Evolutionary conservation across 2,329 filamentous ascomycete genomes (phyloP), one percentile per base, ranked within the genome.

Genomic region (Alternaria arborescens): DNA sequence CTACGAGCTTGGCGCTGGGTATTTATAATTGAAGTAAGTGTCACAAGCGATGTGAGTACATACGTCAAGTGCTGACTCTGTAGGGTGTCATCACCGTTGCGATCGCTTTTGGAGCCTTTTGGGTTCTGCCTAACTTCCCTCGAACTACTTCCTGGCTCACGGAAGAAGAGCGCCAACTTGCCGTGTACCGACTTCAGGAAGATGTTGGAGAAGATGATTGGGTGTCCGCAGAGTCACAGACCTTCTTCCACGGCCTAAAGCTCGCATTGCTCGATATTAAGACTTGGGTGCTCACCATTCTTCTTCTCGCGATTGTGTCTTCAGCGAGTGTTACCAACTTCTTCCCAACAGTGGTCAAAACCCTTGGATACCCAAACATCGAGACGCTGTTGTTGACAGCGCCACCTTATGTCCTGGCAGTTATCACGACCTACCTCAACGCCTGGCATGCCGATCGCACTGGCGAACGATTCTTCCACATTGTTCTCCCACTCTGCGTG

Each of bases 381-480:
- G 76, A 80, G 14, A 88, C 87, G 0, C 78, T 89, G 0, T 82
- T 80, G 32, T 68, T 78, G 47, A 71, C 77, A 41, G 68, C 79
- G 83, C 65, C 86, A 79, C 36, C 71, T 62, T 66, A 81, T 26
- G 83, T 81, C 32, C 77, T 85, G 30, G 84, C 85, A 71, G 84
- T 86, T 32, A 83, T 91, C 43, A 87, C 85, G 0, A 86, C 88
- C 1, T 87, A 88, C 65, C 58, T 83, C 43, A 91, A 91, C 66
- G 87, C 90, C 4, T 88, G 87, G 83, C 89, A 92, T 74, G 89
- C 90, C 16, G 91, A 92, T 75, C 84, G 83, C 42, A 91, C 88
- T 0, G 88, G 89, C 20, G 90, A 93, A 77, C 85, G 90, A 5
- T 92, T 88, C 76, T 87, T 86, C 73, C 91, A 93, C 76, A 84